Percentiles rank a stretch among this genome's conserved stretches.
These are phyloP conservation scores for Ogataea hybrid DNA, from an alignment of 1,139 yeast genomes.

Conservation along the genomic window DNA sequence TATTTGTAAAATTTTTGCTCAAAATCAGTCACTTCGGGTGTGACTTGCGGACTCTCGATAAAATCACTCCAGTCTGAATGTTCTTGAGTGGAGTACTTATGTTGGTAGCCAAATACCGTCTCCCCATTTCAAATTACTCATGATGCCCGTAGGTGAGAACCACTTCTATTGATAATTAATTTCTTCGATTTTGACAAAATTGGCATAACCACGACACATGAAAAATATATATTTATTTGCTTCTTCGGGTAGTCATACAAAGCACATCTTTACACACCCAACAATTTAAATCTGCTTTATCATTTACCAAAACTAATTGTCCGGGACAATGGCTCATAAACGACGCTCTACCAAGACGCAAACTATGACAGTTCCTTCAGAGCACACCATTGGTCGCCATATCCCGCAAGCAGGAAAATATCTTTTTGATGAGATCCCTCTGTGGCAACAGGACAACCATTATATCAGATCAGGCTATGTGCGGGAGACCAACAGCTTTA, in stretches of 20 bases:
- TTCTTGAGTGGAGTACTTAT: conserved; percentile 32
- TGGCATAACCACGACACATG: too few relatives aligned
- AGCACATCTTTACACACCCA: neutral
- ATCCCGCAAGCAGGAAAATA: neutral
- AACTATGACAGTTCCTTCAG: neutral
- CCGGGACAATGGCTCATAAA: neutral
- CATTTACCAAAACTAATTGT: too few relatives aligned
- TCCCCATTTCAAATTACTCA: conserved; percentile 8
- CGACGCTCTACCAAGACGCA: neutral
- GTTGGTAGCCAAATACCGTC: conserved; percentile 14
- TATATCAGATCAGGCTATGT: conserved; percentile 77
- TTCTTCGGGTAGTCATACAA: neutral
- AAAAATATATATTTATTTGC: too few relatives aligned
- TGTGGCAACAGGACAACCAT: conserved; percentile 86
- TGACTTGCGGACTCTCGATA: too few relatives aligned
- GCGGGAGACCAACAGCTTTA: conserved; percentile 57
- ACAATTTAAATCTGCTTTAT: neutral
- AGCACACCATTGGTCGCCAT: neutral
- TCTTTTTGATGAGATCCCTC: conserved; percentile 48
- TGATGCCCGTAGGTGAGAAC: neutral
- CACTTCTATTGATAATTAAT: too few relatives aligned
- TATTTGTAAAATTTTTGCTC: too few relatives aligned
- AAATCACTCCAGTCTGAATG: too few relatives aligned
- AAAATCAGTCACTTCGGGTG: too few relatives aligned
- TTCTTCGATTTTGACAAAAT: too few relatives aligned